phyloP scores from a whole-genome alignment of 345 rosid genomes.

The Kandelia obovata region DNA sequence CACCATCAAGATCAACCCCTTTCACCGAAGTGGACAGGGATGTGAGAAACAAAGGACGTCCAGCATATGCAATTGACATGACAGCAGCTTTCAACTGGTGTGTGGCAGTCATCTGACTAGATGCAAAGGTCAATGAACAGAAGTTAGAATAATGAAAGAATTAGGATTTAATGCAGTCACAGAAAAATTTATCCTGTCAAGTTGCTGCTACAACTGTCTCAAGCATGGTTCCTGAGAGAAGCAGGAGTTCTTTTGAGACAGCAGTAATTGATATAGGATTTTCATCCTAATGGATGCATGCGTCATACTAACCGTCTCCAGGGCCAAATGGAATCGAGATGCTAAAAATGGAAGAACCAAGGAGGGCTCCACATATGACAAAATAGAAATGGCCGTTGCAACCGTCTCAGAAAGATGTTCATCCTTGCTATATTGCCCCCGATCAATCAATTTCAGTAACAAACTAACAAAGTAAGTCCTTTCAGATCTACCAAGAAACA shows the following conservation, averaged over 20 bases:
- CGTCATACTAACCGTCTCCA: constrained; percentile 87
- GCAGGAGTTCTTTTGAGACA: neutral
- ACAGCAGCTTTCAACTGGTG: constrained; percentile 98
- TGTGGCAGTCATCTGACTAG: constrained; percentile 96
- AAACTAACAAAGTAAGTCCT: constrained; percentile 68
- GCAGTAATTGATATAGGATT: neutral
- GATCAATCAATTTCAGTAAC: constrained; percentile 80
- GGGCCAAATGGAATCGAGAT: constrained; percentile 89
- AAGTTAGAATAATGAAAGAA: constrained; percentile 36
- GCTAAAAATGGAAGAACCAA: constrained; percentile 93
- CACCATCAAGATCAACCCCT: constrained; percentile 50
- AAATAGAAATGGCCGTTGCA: constrained; percentile 87
- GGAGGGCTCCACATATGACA: constrained; percentile 93
- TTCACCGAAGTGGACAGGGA: constrained; percentile 53
- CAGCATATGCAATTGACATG: constrained; percentile 94
- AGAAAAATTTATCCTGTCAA: neutral
- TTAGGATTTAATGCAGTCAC: constrained; percentile 10
- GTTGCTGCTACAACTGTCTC: too few species aligned
- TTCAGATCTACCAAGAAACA: constrained; percentile 62
- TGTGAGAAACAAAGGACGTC: constrained; percentile 80
- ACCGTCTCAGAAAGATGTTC: constrained; percentile 98
- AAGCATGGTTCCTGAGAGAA: neutral
- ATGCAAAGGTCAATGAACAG: constrained; percentile 42
- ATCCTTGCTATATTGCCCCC: constrained; percentile 98
- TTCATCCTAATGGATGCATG: constrained; percentile 4